A percentile compares a stretch with the other conserved stretches of the same genome.
Evolutionary conservation across 2,329 filamentous ascomycete genomes (phyloP).

Genomic region (Colletotrichum tropicale): DNA sequence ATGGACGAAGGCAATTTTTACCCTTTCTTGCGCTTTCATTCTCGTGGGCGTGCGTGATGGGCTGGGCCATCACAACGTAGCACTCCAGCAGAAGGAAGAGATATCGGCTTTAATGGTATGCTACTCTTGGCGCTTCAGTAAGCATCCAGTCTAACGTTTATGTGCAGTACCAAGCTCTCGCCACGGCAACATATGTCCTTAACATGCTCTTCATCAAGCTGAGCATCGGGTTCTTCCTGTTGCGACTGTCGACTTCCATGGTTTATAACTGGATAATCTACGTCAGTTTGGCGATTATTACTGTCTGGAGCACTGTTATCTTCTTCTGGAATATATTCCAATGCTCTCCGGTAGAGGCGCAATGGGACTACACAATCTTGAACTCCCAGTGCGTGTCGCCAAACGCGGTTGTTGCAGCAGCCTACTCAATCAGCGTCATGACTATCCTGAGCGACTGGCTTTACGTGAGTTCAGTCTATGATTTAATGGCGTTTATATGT

Average conservation of each 20-base stretch:
- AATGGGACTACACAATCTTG: constrained; percentile 57
- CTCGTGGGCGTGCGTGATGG: constrained; percentile 45
- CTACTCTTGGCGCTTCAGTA: not conserved
- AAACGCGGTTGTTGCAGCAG: constrained; percentile 49
- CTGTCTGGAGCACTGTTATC: constrained; percentile 49
- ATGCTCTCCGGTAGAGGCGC: constrained; percentile 52
- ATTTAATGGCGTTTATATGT: not conserved
- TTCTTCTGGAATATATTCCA: constrained; percentile 60
- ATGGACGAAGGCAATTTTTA: constrained; percentile 45
- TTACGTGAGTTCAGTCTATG: constrained; percentile 38
- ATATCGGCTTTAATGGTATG: constrained; percentile 52
- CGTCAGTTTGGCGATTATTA: constrained; percentile 48
- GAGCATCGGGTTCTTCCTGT: constrained; percentile 57
- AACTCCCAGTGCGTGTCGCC: constrained; percentile 46
- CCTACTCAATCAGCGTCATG: constrained; percentile 57
- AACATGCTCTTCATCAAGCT: constrained; percentile 64
- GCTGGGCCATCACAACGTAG: constrained; percentile 51
- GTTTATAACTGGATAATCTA: constrained; percentile 54
- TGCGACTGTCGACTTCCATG: constrained; percentile 49
- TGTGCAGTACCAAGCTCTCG: constrained; percentile 53
- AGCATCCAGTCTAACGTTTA: not conserved
- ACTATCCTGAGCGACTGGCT: constrained; percentile 59
- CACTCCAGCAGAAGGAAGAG: constrained; percentile 41
- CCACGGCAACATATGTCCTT: constrained; percentile 53
- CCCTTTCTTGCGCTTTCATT: constrained; percentile 50